Base-by-base conservation (phyloP, 2,329 filamentous ascomycete genomes). In the Exophiala sp. region DNA sequence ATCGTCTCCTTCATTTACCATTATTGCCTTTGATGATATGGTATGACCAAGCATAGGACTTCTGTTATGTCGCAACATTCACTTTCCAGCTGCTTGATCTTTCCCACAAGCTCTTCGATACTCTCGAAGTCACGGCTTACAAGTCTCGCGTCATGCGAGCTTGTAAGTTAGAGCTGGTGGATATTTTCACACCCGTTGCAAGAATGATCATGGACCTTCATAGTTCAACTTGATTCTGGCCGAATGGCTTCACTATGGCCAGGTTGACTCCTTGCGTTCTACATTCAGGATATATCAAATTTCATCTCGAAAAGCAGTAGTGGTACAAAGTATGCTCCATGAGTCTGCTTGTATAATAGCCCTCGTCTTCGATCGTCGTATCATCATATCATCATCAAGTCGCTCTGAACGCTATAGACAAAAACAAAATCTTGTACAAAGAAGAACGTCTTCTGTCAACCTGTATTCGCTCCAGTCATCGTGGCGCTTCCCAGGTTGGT, bases 11-110 rank as follows among this genome's bases (percentile, higher is more conserved):
- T 18, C 16, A 18, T 18, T 2, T 18, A 18, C 16, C 16, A 18
- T 18, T 18, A 18, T 18, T 18, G 16, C 16, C 16, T 18, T 29
- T 29, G 24, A 29, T 29, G 24, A 29, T 29, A 29, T 8, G 24
- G 24, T 29, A 29, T 29, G 24, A 5, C 24, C 24, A 29, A 5
- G 7, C 24, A 29, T 29, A 5, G 24, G 29, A 12, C 12, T 24
- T 43, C 21, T 11, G 21, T 9, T 4, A 29, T n/a, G 21, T 58
- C 47, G 61, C 61, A 63, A 63, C 59, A 50, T 48, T 50, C 58
- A 62, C 59, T 63, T 62, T 62, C 58, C 61, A 59, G 59, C 61
- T 63, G 59, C 61, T 63, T 63, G 59, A 18, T n/a, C 45, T 36
- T 39, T 54, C 40, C 55, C 45, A 61, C 61, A 63, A 61, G 61